phyloP scores from a whole-genome alignment of 1,139 yeast species.

The Hyphopichia fennica region DNA sequence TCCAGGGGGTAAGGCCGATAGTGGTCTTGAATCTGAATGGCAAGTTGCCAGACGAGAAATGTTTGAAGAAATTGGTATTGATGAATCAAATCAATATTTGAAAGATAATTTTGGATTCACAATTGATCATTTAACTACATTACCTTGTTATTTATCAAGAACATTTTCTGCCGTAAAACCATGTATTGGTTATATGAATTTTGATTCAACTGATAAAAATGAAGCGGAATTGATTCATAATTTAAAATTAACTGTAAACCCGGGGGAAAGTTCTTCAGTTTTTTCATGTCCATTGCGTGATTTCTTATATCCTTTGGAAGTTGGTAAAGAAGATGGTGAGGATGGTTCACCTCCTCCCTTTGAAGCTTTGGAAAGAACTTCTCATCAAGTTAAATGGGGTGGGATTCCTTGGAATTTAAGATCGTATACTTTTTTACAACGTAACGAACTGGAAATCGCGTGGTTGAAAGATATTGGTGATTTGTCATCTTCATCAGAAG shows the following conservation, averaged over 20 bases:
- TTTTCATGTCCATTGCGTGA: slow-evolving; percentile 70
- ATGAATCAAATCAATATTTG: slow-evolving; percentile 47
- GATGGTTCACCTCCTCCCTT: slow-evolving; percentile 20
- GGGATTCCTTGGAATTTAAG: slow-evolving; percentile 66
- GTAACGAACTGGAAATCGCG: slow-evolving; percentile 52
- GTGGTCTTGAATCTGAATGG: slow-evolving; percentile 63
- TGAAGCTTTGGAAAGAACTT: slow-evolving; percentile 48
- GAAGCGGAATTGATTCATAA: slow-evolving; percentile 25
- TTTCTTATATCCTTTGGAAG: slow-evolving; percentile 45
- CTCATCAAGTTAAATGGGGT: slow-evolving; percentile 58
- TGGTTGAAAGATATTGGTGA: slow-evolving; percentile 67
- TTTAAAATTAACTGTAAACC: slow-evolving; percentile 51
- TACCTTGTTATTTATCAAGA: slow-evolving; percentile 77
- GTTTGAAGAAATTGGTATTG: slow-evolving; percentile 81
- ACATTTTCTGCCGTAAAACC: slow-evolving; percentile 85
- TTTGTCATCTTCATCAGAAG: slow-evolving; percentile 54
- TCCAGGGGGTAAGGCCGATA: slow-evolving; percentile 88
- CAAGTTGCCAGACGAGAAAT: slow-evolving; percentile 78
- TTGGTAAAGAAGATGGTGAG: slow-evolving; percentile 7
- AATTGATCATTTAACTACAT: slow-evolving; percentile 54
- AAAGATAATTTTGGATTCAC: slow-evolving; percentile 48
- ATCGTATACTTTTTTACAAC: slow-evolving; percentile 59
- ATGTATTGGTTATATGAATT: slow-evolving; percentile 63
- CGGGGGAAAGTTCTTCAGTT: slow-evolving; percentile 69
- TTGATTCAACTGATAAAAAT: slow-evolving; percentile 11